Base-by-base conservation (phyloP, 139 green algal species). In the Tetradesmus obliquus region DNA sequence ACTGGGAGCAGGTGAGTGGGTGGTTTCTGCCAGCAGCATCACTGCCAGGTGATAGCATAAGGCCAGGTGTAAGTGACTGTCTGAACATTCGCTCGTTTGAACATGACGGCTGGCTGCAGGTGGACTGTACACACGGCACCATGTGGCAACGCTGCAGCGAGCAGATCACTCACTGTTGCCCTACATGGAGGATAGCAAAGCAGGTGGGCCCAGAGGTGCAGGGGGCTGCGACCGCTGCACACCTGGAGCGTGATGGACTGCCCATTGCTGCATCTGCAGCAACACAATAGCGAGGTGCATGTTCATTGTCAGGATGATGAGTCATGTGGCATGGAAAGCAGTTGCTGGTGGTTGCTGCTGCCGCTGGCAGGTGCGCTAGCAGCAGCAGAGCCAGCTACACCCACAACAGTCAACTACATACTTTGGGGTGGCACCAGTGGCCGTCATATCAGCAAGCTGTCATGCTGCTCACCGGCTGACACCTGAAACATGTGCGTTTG, bases 101-200 rank as follows among this genome's bases (percentile, higher is more conserved):
- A 45, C 32, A 45, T 45, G 32, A 45, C 32, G 32, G 32, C 32
- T 45, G 32, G 32, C 32, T 62, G 85, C 32, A 51, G 85, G 85
- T 20, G 15, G 32, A 6, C 17, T 60, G 32, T 89, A 82, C 66
- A 89, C 85, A 19, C 60, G 66, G 4, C 32, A 89, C 66, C 85
- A 89, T 62, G 85, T 82, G 62, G 2, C 24, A 12, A 81, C 17
- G 32, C 45, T 89, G 51, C 7, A 66, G 62, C 85, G 60, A 4
- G 19, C 62, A 62, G 85, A 89, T 20, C 45, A 66, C 54, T 22
- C 22, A 5, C 13, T 20, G 62, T 60, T 45, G 45, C 24, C 32
- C 2, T 89, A 89, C 62, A 66, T 89, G 62, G 85, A 89, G 76
- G 85, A 89, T 45, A 89, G 85, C 66, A 89, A 89, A 89, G 32